Evolutionary conservation across 192 early-diverging fungal species (phyloP), one percentile per base, ranked within the genome.

Genomic region (Diversispora epigaea): DNA sequence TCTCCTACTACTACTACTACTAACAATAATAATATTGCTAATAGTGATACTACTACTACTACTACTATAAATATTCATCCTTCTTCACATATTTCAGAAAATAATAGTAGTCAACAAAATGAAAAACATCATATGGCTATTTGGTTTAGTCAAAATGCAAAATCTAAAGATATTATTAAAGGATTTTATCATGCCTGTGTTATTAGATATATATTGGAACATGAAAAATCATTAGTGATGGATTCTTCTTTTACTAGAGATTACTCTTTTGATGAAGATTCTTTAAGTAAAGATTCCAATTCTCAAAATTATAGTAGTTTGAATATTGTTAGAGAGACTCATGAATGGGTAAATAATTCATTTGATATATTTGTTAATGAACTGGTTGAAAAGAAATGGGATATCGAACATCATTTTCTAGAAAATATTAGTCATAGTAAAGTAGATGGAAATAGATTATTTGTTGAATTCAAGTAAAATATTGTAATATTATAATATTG

Each of bases 161-260:
- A 64, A 15, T 46, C 84, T 2, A 67, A 41, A 19, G 89, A 91
- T 68, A 46, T 86, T n/a, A 77, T 90, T 40, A 84, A 85, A 44
- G 90, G 87, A 6, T 89, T 90, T 68, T 91, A 84, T 64, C 89
- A 91, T 76, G 84, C 90, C 12, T 89, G 87, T 75, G 72, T 81
- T 25, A 44, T 85, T 22, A 78, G 88, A 41, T 39, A 46, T 25
- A 21, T 81, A 46, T 65, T 86, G 62, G 78, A 74, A 52, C 19
- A 45, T 17, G 32, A 75, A 7, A 60, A 77, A 9, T 40, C 44
- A 17, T 15, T 15, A 0, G 6, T 6, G 17, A 19, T 9, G 4
- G 60, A 62, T 49, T 70, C n/a, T 21, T 62, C 63, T 15, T 5
- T 2, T 32, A 32, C 25, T 32, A 32, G 25, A 2, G 25, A 32